phyloP scores from a whole-genome alignment of 352 stramenopile genomes.

The Pilasporangium apinafurcum region DNA sequence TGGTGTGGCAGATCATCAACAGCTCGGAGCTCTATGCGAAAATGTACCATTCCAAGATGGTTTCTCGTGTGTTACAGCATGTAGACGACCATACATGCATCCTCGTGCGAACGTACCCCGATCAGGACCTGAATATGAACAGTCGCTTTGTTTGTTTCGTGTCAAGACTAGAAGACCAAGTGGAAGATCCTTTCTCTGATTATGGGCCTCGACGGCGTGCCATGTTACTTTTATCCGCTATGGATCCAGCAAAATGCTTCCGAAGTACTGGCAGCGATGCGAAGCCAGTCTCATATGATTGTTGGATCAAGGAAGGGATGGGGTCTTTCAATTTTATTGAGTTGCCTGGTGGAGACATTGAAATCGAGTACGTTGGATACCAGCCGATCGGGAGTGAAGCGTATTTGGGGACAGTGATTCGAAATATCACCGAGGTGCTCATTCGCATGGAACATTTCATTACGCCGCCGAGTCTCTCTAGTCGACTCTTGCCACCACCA shows the following conservation, averaged over 20 bases:
- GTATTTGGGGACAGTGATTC: conserved; percentile 13
- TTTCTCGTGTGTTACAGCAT: conserved; percentile 28
- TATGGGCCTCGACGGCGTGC: conserved; percentile 14
- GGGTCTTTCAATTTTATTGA: conserved; percentile 35
- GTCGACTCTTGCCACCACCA: neutral
- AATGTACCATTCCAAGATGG: conserved; percentile 30
- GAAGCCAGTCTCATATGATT: conserved; percentile 3
- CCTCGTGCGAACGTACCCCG: conserved; percentile 30
- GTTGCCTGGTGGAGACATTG: conserved; percentile 22
- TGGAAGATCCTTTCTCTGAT: conserved; percentile 12
- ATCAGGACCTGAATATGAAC: conserved; percentile 23
- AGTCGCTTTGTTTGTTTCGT: conserved; percentile 23
- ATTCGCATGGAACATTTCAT: conserved; percentile 10
- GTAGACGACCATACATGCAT: conserved; percentile 31
- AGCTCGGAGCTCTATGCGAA: conserved; percentile 25
- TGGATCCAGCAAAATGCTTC: conserved; percentile 23
- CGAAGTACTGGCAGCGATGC: conserved; percentile 5
- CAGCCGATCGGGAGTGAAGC: conserved; percentile 19
- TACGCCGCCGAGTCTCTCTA: neutral
- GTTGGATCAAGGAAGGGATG: conserved; percentile 26
- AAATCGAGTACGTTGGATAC: conserved; percentile 29
- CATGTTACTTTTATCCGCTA: conserved; percentile 15
- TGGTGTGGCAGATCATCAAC: conserved; percentile 29
- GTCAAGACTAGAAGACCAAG: conserved; percentile 20
- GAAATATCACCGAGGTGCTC: conserved; percentile 22